phyloP scores from a whole-genome alignment of 306 rosid genomes.

The Dryas alaskensis region DNA sequence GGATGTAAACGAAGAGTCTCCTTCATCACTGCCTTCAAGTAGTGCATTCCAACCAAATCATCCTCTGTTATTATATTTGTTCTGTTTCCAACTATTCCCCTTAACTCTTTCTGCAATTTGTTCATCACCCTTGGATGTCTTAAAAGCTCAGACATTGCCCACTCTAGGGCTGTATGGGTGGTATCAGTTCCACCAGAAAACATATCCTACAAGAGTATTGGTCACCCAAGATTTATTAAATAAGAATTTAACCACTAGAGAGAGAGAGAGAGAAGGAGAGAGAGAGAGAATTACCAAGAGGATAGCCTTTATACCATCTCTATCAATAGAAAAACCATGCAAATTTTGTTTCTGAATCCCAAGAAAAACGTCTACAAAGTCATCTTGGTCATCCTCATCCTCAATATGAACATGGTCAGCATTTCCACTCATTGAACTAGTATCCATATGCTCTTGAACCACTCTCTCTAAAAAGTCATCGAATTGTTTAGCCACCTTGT shows the following conservation, averaged over 20 bases:
- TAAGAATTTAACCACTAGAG: no score
- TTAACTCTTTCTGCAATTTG: not conserved
- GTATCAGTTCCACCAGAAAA: constrained; percentile 8
- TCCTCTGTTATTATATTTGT: constrained; percentile 1
- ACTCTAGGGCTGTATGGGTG: not conserved
- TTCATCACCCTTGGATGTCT: constrained; percentile 16
- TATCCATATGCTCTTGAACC: constrained; percentile 37
- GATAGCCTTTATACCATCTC: constrained; percentile 40
- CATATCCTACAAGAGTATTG: not conserved
- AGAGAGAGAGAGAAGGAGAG: not conserved
- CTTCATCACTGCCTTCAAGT: constrained; percentile 40
- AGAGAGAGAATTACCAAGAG: constrained; percentile 30
- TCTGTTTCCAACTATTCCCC: not conserved
- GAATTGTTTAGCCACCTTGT: constrained; percentile 29
- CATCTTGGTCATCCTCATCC: constrained; percentile 17
- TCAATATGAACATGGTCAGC: not conserved
- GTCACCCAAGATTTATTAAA: not conserved
- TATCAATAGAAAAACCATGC: constrained; percentile 38
- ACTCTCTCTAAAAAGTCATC: constrained; percentile 48
- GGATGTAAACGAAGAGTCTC: constrained; percentile 13
- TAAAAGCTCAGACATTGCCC: constrained; percentile 11
- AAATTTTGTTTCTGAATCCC: constrained; percentile 23
- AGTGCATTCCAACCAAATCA: constrained; percentile 11
- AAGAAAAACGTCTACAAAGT: constrained; percentile 58
- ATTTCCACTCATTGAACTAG: not conserved